Evolutionary conservation across 805 yeast species (phyloP), one percentile per base, ranked within the genome.

Genomic region (Wickerhamomyces xylosicus): DNA sequence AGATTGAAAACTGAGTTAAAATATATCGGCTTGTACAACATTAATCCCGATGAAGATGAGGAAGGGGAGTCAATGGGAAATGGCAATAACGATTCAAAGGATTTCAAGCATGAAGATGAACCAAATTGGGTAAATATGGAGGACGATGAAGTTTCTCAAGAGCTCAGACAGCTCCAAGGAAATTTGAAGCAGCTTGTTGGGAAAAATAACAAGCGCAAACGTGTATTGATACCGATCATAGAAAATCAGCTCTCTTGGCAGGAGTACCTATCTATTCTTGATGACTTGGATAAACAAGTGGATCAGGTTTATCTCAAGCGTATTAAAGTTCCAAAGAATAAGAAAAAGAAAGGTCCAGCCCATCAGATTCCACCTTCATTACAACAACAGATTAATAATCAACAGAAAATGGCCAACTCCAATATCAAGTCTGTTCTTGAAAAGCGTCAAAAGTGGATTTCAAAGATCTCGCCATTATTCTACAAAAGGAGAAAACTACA

Each of bases 241-340:
- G 90, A 87, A 48, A 92, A 84, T 47, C 95, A 85, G 49, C 68
- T 92, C 50, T 95, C 97, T 20, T 92, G 89, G 77, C 96, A 90
- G 57, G 98, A 92, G 58, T 92, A 85, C 58, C 68, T 79, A 42
- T 82, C 90, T 11, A 89, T 92, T 38, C 61, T 87, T 42, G 97
- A 92, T 41, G 97, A 92, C 55, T 67, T 92, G 48, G 97, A 92
- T 58, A 92, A 90, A 57, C 99, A 92, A 61, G 89, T 92, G 29
- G 98, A 92, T 56, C 97, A 85, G 58, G 89, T 95, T 17, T 92
- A 89, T 56, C 63, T 83, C 46, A 83, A 87, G 58, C 68, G 97
- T 43, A 71, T 83, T 40, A 77, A 87, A 49, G 85, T 78, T 7
- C 79, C 86, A 41, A 82, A 64, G 46, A 62, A 58, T 40, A 65